These are phyloP conservation scores for Aspergillus puulaauensis DNA, from an alignment of 2,329 filamentous ascomycete genomes.

Conservation along the genomic window DNA sequence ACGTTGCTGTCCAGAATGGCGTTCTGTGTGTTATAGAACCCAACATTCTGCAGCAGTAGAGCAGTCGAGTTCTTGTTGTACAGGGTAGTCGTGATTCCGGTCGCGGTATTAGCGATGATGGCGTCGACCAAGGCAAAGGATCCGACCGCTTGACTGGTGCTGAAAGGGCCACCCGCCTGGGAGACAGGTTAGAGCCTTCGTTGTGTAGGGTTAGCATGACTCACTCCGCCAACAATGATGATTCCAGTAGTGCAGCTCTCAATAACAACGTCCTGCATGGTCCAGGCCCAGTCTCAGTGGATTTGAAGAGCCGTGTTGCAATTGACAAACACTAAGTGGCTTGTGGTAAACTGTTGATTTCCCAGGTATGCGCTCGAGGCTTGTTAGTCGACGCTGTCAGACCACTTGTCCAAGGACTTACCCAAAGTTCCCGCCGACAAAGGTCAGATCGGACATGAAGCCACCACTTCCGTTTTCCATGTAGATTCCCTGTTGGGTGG, in stretches of 20 bases:
- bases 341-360: slow-evolving; percentile 63
- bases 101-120: slow-evolving; percentile 48
- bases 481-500: slow-evolving; percentile 30
- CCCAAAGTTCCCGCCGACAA: slow-evolving; percentile 60
- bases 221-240: slow-evolving; percentile 40
- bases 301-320: slow-evolving; percentile 54
- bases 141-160: slow-evolving; percentile 48
- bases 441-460: slow-evolving; percentile 58
- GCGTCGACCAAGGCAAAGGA: slow-evolving; percentile 57
- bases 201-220: slow-evolving; percentile 2
- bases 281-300: slow-evolving; percentile 61
- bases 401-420: slow-evolving; percentile 17
- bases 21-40: slow-evolving; percentile 16
- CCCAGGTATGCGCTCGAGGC: slow-evolving; percentile 39
- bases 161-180: slow-evolving; percentile 30
- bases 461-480: slow-evolving; percentile 51
- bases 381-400: too few species aligned
- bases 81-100: slow-evolving; percentile 47
- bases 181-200: too few species aligned
- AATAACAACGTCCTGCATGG: slow-evolving; percentile 50
- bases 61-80: slow-evolving; percentile 22
- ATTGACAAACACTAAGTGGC: slow-evolving; percentile 53
- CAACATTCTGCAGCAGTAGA: slow-evolving; percentile 19
- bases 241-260: slow-evolving; percentile 48
- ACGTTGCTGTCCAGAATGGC: slow-evolving; percentile 12